Evolutionary conservation across 768 basidiomycete species (phyloP), one percentile per base, ranked within the genome.

Genomic region (Boletus rufocinnamomeus): DNA sequence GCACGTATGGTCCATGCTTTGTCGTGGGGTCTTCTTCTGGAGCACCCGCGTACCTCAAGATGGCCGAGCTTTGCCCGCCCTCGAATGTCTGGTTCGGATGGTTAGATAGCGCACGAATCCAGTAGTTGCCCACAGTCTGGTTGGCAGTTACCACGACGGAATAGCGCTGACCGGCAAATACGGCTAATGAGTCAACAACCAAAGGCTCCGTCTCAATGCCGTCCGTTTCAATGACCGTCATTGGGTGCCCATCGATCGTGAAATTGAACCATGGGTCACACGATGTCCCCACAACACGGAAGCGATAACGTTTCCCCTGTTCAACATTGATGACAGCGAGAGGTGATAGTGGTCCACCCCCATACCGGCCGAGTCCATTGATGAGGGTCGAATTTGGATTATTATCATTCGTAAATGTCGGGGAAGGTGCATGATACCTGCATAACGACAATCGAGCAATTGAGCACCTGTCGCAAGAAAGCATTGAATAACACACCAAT

Each of bases 91-190:
- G 16, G 50, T 60, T 14, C 0, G 46, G 37, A 6, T 55, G 27
- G 41, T 50, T 53, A 6, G 61, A n/a, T 17, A 74, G 66, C 1
- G 75, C 72, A n/a, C 77, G 75, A 51, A 77, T 73, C 76, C n/a
- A n/a, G n/a, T n/a, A n/a, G n/a, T n/a, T n/a, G n/a, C n/a, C n/a
- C n/a, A n/a, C n/a, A n/a, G n/a, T n/a, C n/a, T n/a, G n/a, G n/a
- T n/a, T n/a, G n/a, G n/a, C n/a, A n/a, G n/a, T n/a, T n/a, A n/a
- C n/a, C 4, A 81, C 66, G 52, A 81, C 72, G 2, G 81, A 80
- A 69, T 82, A 83, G 16, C 83, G 77, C 66, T 84, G 83, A 3
- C 74, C 81, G 2, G 78, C 70, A 45, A 75, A 79, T 43, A 85
- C 80, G 14, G 75, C 69, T 32, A 81, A 66, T 6, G 70, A 71